Conservation (phyloP, 1,284 basidiomycete genomes). For the Xerocomus nothofagi region DNA sequence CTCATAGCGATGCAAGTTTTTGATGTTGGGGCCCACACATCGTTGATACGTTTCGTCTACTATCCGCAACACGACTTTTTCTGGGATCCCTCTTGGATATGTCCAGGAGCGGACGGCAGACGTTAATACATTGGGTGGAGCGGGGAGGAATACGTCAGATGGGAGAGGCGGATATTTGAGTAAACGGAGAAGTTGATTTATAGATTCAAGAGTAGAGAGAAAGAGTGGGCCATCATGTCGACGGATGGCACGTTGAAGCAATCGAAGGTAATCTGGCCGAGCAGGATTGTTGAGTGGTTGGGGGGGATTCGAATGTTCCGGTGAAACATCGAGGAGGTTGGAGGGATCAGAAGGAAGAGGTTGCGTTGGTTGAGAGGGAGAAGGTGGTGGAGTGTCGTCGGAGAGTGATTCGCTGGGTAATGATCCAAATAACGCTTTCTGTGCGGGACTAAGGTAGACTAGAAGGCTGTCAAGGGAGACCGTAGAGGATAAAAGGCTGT, state of each 20-base stretch:
- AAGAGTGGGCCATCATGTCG: conserved; percentile 68
- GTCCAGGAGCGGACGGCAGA: conserved; percentile 50
- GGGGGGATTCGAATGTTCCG: conserved; percentile 20
- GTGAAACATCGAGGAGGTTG: conserved; percentile 4
- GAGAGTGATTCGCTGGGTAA: conserved; percentile 51
- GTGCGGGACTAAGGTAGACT: conserved; percentile 68
- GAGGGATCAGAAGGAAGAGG: conserved; percentile 30
- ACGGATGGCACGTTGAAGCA: conserved; percentile 63
- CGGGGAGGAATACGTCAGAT: conserved; percentile 44
- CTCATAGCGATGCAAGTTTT: conserved; percentile 62
- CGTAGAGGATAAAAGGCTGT: not conserved
- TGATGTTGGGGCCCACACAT: conserved; percentile 69
- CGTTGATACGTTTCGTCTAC: conserved; percentile 81
- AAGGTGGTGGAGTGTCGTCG: conserved; percentile 38
- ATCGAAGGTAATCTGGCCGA: conserved; percentile 50
- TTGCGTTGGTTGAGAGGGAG: conserved; percentile 38
- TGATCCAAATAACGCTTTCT: conserved; percentile 63
- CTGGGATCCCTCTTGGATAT: conserved; percentile 45
- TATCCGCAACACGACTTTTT: conserved; percentile 62
- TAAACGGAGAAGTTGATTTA: conserved; percentile 57
- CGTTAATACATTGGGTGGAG: conserved; percentile 50
- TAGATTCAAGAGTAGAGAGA: conserved; percentile 52
- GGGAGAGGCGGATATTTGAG: conserved; percentile 64
- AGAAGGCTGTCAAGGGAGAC: conserved; percentile 20
- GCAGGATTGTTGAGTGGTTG: not conserved